phyloP scores from a whole-genome alignment of 2,329 filamentous ascomycete species.

The Monilinia vaccinii-corymbosi region DNA sequence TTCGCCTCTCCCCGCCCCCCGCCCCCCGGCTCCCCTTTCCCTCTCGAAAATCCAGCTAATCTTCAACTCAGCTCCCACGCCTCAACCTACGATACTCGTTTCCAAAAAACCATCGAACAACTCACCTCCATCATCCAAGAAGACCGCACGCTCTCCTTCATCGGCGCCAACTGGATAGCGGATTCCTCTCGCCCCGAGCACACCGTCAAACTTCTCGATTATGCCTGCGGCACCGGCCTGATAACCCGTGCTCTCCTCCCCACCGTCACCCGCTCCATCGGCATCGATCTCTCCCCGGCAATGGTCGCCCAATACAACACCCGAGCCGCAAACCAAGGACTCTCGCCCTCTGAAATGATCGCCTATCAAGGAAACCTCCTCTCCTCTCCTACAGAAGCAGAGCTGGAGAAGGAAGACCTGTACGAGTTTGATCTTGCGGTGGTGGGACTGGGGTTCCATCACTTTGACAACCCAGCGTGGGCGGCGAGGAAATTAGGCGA shows the following conservation, averaged over 20 bases:
- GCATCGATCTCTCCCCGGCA: constrained; percentile 60
- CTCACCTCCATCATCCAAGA: constrained; percentile 45
- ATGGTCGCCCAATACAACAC: constrained; percentile 63
- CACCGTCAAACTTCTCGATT: constrained; percentile 48
- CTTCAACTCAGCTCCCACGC: constrained; percentile 36
- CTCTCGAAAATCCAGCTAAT: not conserved
- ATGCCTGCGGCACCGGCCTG: constrained; percentile 64
- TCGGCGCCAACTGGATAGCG: constrained; percentile 47
- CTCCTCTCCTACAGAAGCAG: not conserved
- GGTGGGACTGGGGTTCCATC: constrained; percentile 56
- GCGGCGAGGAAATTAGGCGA: constrained; percentile 50
- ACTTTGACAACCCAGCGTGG: constrained; percentile 55
- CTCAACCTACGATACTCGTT: constrained; percentile 47
- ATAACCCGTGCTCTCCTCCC: constrained; percentile 40
- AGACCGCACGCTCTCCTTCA: constrained; percentile 44
- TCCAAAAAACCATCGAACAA: constrained; percentile 42
- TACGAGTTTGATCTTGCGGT: constrained; percentile 59
- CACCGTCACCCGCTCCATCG: constrained; percentile 53
- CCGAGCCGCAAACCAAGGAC: constrained; percentile 45
- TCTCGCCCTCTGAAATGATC: constrained; percentile 42
- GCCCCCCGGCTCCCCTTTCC: not conserved
- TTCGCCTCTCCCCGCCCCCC: not conserved
- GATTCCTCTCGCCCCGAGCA: not conserved
- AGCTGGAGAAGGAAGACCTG: constrained; percentile 37
- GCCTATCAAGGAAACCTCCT: constrained; percentile 51